These are phyloP conservation scores for Penicillium sp. DNA, from an alignment of 2,329 filamentous ascomycete species.

Conservation along the genomic window DNA sequence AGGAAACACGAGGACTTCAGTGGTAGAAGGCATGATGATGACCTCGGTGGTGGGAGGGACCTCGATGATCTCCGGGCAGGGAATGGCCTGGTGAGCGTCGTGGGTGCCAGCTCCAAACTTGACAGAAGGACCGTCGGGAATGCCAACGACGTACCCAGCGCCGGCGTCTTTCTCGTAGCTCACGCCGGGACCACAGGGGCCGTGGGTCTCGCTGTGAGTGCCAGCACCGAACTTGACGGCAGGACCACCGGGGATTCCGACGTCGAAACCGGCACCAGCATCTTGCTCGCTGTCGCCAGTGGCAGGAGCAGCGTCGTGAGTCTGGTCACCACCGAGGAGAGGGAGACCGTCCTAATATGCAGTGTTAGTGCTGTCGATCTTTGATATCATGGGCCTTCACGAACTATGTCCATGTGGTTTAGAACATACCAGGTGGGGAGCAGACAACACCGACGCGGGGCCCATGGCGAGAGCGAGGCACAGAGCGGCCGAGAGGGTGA, in stretches of 20 bases:
- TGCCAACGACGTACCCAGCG: constrained; percentile 19
- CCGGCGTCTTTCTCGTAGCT: constrained; percentile 16
- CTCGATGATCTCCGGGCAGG: constrained; percentile 21
- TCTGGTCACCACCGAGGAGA: constrained; percentile 9
- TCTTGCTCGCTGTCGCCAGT: constrained; percentile 22
- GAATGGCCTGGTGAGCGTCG: constrained; percentile 12
- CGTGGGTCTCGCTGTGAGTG: constrained; percentile 20
- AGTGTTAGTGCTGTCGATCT: constrained; percentile 8
- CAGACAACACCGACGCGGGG: constrained; percentile 32
- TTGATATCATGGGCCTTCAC: neutral
- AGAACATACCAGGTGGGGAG: constrained; percentile 28
- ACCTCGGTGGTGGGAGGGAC: constrained; percentile 20
- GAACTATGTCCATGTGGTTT: constrained; percentile 7
- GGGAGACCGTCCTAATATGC: constrained; percentile 14
- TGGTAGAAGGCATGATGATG: neutral
- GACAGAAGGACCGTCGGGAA: constrained; percentile 19
- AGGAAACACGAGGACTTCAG: neutral
- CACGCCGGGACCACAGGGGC: constrained; percentile 20
- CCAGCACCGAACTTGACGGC: constrained; percentile 23
- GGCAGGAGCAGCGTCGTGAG: constrained; percentile 10
- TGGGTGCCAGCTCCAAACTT: constrained; percentile 16
- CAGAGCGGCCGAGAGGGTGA: constrained; percentile 32
- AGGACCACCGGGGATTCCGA: constrained; percentile 33
- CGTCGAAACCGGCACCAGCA: constrained; percentile 21
- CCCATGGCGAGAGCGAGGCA: constrained; percentile 34